Percentiles rank a stretch among this genome's conserved stretches.
These are phyloP conservation scores for Gossypioides kirkii DNA, from an alignment of 345 rosid species.

Conservation along the genomic window DNA sequence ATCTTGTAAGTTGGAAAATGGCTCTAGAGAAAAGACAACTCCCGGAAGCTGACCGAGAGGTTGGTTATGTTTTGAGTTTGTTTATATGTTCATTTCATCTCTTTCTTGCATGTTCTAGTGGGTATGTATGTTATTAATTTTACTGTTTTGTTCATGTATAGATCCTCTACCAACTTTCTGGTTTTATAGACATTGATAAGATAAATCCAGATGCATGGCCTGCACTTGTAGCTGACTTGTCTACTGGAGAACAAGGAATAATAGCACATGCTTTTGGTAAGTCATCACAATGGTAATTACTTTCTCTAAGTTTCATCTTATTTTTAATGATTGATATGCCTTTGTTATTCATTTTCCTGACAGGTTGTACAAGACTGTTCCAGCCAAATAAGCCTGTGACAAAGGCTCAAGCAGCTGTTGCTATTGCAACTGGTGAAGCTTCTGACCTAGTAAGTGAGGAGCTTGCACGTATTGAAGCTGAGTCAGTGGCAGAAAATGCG, in stretches of 20 bases:
- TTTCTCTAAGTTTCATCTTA: constrained; percentile 14
- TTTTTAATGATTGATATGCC: constrained; percentile 15
- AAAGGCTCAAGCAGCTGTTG: constrained; percentile 91
- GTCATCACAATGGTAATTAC: constrained; percentile 25
- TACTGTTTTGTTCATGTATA: constrained; percentile 21
- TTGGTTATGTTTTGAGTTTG: constrained; percentile 21
- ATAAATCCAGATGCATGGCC: constrained; percentile 93
- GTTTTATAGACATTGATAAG: constrained; percentile 76
- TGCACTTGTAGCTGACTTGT: constrained; percentile 79
- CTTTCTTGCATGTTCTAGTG: not conserved
- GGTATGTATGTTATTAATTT: constrained; percentile 12
- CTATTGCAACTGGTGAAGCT: constrained; percentile 80
- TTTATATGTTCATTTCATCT: constrained; percentile 7
- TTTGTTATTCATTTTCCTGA: not conserved
- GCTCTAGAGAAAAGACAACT: constrained; percentile 76
- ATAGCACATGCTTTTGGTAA: constrained; percentile 85
- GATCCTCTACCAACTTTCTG: constrained; percentile 65
- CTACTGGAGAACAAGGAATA: constrained; percentile 82
- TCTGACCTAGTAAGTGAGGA: constrained; percentile 75
- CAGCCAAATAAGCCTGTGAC: constrained; percentile 93
- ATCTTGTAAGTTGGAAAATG: constrained; percentile 97
- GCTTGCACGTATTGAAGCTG: constrained; percentile 89
- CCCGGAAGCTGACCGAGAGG: constrained; percentile 83
- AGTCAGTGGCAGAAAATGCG: constrained; percentile 80
- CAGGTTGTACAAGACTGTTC: constrained; percentile 86